Conservation (phyloP, 805 yeast species). For the baker's yeast (Saccharomyces cerevisiae) region DNA sequence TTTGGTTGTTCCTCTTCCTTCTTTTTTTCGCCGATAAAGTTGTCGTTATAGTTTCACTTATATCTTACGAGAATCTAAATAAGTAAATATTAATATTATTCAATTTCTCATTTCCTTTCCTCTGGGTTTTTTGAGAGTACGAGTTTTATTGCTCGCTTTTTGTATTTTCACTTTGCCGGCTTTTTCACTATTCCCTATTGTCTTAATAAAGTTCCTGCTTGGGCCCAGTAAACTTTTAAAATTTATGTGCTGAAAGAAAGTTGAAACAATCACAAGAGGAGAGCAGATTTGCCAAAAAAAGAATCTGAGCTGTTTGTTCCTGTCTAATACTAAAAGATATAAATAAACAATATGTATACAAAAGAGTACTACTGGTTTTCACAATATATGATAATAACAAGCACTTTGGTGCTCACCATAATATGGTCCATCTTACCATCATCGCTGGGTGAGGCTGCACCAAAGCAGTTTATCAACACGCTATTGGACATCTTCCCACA, state of each 20-base stretch:
- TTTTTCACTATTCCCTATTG: not conserved
- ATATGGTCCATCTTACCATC: conserved; percentile 70
- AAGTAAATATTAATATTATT: not conserved
- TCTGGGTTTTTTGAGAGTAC: not conserved
- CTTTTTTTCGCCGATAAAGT: not conserved
- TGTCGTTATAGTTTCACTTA: not conserved
- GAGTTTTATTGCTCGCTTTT: not conserved
- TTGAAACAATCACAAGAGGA: not conserved
- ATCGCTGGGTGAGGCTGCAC: not conserved
- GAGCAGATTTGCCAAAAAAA: not conserved
- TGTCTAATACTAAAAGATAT: not conserved
- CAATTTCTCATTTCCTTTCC: not conserved
- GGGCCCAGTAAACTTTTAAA: not conserved
- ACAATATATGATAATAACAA: conserved; percentile 57
- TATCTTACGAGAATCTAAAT: not conserved
- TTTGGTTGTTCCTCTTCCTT: not conserved
- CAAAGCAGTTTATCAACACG: conserved; percentile 37
- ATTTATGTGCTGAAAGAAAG: not conserved
- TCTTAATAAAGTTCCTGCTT: not conserved
- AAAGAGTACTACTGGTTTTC: conserved; percentile 83
- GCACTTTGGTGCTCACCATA: conserved; percentile 48
- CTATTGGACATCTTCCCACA: conserved; percentile 69
- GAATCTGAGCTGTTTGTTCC: not conserved
- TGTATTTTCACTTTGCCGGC: not conserved
- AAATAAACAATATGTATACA: not conserved